These are phyloP conservation scores for Nymphaea thermarum DNA, from an alignment of 164 flowering plant genomes.

Conservation along the genomic window DNA sequence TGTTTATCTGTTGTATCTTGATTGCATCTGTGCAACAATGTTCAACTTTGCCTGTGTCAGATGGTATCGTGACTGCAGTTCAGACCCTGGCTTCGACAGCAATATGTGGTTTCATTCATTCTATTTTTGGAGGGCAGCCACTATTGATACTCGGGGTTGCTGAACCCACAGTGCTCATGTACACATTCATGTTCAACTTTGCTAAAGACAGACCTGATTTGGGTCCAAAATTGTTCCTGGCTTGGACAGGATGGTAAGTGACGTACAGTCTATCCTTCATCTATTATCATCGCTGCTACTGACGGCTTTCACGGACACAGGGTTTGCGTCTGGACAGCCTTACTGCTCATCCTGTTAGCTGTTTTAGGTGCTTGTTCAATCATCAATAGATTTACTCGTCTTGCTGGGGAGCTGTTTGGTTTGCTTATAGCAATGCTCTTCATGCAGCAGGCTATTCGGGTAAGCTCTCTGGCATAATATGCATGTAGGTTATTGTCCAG, in stretches of 20 bases:
- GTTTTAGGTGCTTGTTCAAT: slow-evolving; percentile 88
- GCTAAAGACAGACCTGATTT: slow-evolving; percentile 74
- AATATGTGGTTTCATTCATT: slow-evolving; percentile 88
- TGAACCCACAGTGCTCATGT: slow-evolving; percentile 96
- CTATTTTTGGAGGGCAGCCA: slow-evolving; percentile 96
- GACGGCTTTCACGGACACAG: slow-evolving; percentile 19
- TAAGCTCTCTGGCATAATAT: slow-evolving; percentile 17
- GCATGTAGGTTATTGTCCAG: too few species aligned
- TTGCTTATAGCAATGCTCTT: slow-evolving; percentile 96
- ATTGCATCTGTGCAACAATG: background rate
- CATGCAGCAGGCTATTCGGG: slow-evolving; percentile 95
- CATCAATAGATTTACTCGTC: slow-evolving; percentile 84
- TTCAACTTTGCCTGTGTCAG: slow-evolving; percentile 23
- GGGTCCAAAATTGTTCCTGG: slow-evolving; percentile 69
- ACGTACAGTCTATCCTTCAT: background rate
- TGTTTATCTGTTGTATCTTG: background rate
- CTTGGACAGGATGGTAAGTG: slow-evolving; percentile 92
- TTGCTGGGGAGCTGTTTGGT: slow-evolving; percentile 96
- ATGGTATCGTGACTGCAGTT: slow-evolving; percentile 84
- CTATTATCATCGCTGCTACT: background rate
- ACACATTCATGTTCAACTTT: slow-evolving; percentile 89
- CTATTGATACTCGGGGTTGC: slow-evolving; percentile 96
- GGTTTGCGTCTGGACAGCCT: slow-evolving; percentile 97
- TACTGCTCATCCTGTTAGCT: slow-evolving; percentile 75
- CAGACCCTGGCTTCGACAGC: slow-evolving; percentile 96